These are phyloP conservation scores for Dictyostelium capitatum DNA, from an alignment of 78 protist species.

Conservation along the genomic window DNA sequence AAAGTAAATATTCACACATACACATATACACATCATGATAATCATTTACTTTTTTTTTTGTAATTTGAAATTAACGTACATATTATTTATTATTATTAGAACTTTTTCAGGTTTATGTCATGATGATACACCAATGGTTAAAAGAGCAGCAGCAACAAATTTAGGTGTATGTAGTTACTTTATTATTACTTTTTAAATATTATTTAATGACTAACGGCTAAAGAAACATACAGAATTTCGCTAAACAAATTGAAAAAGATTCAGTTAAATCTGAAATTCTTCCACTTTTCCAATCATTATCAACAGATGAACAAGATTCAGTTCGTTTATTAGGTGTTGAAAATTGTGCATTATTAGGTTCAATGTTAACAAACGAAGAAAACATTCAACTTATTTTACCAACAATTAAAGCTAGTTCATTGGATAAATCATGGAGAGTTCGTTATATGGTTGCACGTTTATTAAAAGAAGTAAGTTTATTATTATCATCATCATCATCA, in stretches of 20 bases:
- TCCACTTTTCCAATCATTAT: conserved; percentile 87
- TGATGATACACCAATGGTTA: conserved; percentile 98
- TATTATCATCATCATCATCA: background rate
- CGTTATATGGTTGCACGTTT: conserved; percentile 97
- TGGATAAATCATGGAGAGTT: conserved; percentile 98
- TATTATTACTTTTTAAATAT: background rate
- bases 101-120: conserved; percentile 89
- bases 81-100: background rate
- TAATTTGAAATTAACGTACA: background rate
- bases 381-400: conserved; percentile 85
- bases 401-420: conserved; percentile 53
- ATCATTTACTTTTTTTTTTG: background rate
- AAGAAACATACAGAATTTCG: conserved; percentile 46
- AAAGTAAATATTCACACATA: conserved; percentile 22
- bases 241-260: conserved; percentile 82
- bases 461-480: conserved; percentile 65
- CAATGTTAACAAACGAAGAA: conserved; percentile 85
- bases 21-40: background rate
- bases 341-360: conserved; percentile 88
- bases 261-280: conserved; percentile 86
- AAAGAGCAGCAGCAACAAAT: conserved; percentile 93
- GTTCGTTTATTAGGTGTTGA: conserved; percentile 97
- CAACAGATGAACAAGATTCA: conserved; percentile 96
- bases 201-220: background rate
- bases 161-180: conserved; percentile 74